Percentiles rank a stretch among this genome's conserved stretches.
These are phyloP conservation scores for Microdochium paspali DNA, from an alignment of 2,329 filamentous ascomycete genomes.

Conservation along the genomic window DNA sequence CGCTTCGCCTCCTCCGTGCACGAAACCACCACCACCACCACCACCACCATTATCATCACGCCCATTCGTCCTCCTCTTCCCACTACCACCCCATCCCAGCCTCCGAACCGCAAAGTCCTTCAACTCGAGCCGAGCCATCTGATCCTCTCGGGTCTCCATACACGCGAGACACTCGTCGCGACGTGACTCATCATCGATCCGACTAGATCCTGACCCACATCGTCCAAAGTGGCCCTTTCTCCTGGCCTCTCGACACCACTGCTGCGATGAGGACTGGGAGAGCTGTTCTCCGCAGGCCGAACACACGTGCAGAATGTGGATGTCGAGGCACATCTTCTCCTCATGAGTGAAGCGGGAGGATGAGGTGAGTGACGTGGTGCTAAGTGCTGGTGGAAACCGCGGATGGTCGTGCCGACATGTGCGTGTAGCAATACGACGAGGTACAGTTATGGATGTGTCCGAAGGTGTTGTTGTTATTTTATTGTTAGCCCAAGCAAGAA, in stretches of 20 bases:
- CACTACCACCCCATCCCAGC: slow-evolving; percentile 3
- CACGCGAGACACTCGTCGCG: slow-evolving; percentile 9
- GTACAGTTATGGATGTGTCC: too few relatives aligned
- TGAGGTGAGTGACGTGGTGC: too few relatives aligned
- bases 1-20: background rate
- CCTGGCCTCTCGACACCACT: slow-evolving; percentile 8
- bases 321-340: slow-evolving; percentile 7
- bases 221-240: slow-evolving; percentile 7
- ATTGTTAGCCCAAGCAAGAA: too few relatives aligned
- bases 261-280: slow-evolving; percentile 5
- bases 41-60: background rate
- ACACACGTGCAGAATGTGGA: slow-evolving; percentile 7
- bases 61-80: background rate
- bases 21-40: background rate
- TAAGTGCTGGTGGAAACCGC: background rate
- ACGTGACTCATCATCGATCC: slow-evolving; percentile 8
- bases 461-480: too few relatives aligned
- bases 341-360: too few relatives aligned
- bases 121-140: slow-evolving; percentile 7
- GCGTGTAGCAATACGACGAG: too few relatives aligned
- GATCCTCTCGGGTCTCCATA: slow-evolving; percentile 3
- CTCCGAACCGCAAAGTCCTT: slow-evolving; percentile 6
- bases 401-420: too few relatives aligned
- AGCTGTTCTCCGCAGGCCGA: slow-evolving; percentile 6
- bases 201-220: slow-evolving; percentile 5